Percentiles rank a stretch among this genome's conserved stretches.
These are phyloP conservation scores for Cryphonectria naterciae DNA, from an alignment of 2,329 filamentous ascomycete genomes.

Conservation along the genomic window DNA sequence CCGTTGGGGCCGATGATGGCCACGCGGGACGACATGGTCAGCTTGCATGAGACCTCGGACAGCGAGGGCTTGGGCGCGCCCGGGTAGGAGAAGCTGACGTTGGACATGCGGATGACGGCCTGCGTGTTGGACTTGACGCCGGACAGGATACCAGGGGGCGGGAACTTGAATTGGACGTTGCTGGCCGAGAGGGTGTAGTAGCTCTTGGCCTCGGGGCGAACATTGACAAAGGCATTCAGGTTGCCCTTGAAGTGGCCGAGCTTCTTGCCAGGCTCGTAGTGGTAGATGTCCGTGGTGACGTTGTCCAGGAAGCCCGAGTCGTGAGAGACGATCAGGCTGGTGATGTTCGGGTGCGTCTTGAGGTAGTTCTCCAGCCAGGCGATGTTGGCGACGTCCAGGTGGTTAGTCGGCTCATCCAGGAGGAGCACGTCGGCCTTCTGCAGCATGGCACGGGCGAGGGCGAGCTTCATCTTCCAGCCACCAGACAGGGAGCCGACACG, in stretches of 20 bases:
- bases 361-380: constrained; percentile 96
- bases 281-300: constrained; percentile 98
- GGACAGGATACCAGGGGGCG: constrained; percentile 87
- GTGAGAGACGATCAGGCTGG: constrained; percentile 96
- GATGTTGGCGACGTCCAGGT: constrained; percentile 94
- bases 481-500: constrained; percentile 94
- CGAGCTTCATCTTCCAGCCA: constrained; percentile 99
- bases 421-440: constrained; percentile 95
- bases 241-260: constrained; percentile 85
- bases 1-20: constrained; percentile 97
- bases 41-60: constrained; percentile 80
- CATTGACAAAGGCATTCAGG: constrained; percentile 79
- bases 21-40: constrained; percentile 87
- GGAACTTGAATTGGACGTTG: constrained; percentile 96
- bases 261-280: constrained; percentile 97
- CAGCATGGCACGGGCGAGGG: constrained; percentile 93
- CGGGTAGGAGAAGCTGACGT: constrained; percentile 94
- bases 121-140: constrained; percentile 95
- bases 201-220: constrained; percentile 92
- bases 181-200: constrained; percentile 95
- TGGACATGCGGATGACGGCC: constrained; percentile 92
- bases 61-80: constrained; percentile 86
- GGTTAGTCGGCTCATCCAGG: constrained; percentile 98
- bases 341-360: constrained; percentile 94
- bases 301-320: constrained; percentile 97